Percentiles rank a stretch among this genome's conserved stretches.
phyloP scores from a whole-genome alignment of 768 basidiomycete species.

The Nidula microcarpa region DNA sequence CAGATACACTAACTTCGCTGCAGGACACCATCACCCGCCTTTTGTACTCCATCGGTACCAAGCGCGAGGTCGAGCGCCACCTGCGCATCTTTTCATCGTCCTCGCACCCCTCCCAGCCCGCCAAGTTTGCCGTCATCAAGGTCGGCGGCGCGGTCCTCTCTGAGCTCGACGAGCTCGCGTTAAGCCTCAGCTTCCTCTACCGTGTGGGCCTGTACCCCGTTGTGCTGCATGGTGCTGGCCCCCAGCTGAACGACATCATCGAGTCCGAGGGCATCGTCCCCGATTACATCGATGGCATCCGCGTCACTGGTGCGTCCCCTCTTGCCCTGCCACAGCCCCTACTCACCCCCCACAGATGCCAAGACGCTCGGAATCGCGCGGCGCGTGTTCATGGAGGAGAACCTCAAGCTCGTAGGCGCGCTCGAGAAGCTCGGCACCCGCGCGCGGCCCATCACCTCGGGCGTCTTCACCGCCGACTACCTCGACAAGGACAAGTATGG shows the following conservation, averaged over 20 bases:
- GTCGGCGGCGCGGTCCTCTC: conserved; percentile 95
- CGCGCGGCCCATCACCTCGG: conserved; percentile 95
- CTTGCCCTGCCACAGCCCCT: conserved; percentile 1
- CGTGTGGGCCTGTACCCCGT: conserved; percentile 98
- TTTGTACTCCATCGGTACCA: conserved; percentile 94
- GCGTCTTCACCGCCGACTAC: conserved; percentile 96
- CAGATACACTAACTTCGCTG: neutral
- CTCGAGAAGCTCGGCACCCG: conserved; percentile 94
- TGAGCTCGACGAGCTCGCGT: conserved; percentile 89
- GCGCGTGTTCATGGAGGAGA: conserved; percentile 95
- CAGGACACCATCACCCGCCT: conserved; percentile 97
- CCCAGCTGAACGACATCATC: conserved; percentile 91
- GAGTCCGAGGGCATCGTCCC: conserved; percentile 91
- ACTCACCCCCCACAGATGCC: conserved; percentile 52
- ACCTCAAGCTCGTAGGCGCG: conserved; percentile 89
- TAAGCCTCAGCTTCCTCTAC: conserved; percentile 94
- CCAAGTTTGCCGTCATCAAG: conserved; percentile 97
- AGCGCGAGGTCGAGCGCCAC: conserved; percentile 97
- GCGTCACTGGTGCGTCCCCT: conserved; percentile 79
- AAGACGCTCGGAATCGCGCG: conserved; percentile 95
- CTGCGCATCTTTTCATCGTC: conserved; percentile 97
- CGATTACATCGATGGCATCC: conserved; percentile 96
- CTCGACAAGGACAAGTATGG: conserved; percentile 94
- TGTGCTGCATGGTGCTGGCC: conserved; percentile 94
- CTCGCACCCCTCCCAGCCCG: conserved; percentile 82